Conservation (phyloP, 176 grass and related monocot species). For the Carex scoparia region DNA sequence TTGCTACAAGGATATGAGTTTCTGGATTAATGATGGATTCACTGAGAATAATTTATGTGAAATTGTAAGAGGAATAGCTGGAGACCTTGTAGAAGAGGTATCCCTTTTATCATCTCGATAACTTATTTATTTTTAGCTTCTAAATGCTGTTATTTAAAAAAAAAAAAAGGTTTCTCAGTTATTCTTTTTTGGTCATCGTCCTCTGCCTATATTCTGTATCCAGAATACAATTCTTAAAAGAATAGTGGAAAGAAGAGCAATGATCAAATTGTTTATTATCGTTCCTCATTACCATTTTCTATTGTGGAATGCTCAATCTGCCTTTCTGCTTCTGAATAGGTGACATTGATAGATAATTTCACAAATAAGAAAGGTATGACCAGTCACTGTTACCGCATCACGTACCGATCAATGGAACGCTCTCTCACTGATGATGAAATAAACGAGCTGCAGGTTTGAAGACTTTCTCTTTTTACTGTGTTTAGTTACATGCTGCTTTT, state of each 20-base stretch:
- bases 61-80: constrained; percentile 92
- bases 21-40: constrained; percentile 87
- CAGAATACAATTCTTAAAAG: neutral
- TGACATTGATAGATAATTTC: constrained; percentile 90
- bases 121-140: neutral
- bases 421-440: constrained; percentile 92
- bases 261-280: constrained; percentile 4
- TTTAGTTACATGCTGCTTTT: neutral
- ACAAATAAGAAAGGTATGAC: constrained; percentile 99
- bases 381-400: constrained; percentile 92
- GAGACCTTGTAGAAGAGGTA: constrained; percentile 97
- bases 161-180: neutral
- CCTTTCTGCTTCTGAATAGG: constrained; percentile 33
- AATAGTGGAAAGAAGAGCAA: neutral
- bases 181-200: neutral
- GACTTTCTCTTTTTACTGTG: neutral
- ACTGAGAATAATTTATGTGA: constrained; percentile 99
- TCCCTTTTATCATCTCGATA: constrained; percentile 2
- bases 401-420: constrained; percentile 83
- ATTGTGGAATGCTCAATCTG: neutral
- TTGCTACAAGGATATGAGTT: constrained; percentile 99
- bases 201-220: neutral
- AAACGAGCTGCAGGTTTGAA: constrained; percentile 67
- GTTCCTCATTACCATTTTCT: constrained; percentile 5
- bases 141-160: neutral